Percentiles rank a stretch among this genome's conserved stretches.
phyloP scores from a whole-genome alignment of 2,329 filamentous ascomycete species.

The Aspergillus fructus region DNA sequence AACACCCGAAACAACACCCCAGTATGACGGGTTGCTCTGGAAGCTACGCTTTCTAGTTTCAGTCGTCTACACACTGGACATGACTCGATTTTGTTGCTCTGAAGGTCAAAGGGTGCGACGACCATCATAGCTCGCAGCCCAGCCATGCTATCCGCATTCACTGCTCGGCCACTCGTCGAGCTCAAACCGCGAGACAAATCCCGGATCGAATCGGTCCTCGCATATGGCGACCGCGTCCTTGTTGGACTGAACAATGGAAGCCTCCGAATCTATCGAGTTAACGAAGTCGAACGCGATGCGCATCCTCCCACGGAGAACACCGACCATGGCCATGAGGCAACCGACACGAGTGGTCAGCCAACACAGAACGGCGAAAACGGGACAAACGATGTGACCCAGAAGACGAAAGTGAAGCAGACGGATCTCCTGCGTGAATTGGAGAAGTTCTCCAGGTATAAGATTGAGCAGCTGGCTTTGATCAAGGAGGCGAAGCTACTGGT shows the following conservation, averaged over 20 bases:
- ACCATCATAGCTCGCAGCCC: constrained; percentile 18
- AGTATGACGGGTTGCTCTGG: constrained; percentile 7
- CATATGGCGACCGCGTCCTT: constrained; percentile 87
- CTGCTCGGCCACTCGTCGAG: constrained; percentile 94
- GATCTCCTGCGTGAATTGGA: constrained; percentile 90
- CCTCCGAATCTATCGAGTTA: constrained; percentile 87
- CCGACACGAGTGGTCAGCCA: constrained; percentile 12
- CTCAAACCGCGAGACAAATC: constrained; percentile 93
- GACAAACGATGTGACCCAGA: constrained; percentile 2
- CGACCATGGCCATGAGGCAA: neutral
- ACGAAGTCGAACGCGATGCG: constrained; percentile 55
- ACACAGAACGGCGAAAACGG: constrained; percentile 12
- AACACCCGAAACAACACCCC: neutral
- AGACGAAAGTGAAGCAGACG: constrained; percentile 56
- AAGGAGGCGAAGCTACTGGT: constrained; percentile 92
- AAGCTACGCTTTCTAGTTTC: neutral
- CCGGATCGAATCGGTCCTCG: constrained; percentile 92
- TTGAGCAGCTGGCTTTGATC: constrained; percentile 92
- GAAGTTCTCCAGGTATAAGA: constrained; percentile 83
- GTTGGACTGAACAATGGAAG: constrained; percentile 88
- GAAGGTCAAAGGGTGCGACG: constrained; percentile 20
- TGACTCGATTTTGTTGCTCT: constrained; percentile 14
- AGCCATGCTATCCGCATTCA: constrained; percentile 93
- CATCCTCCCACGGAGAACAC: constrained; percentile 26
- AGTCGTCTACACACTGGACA: constrained; percentile 14